Evolutionary conservation across 257 asterid genomes (phyloP).

Genomic region (Salvia splendens): DNA sequence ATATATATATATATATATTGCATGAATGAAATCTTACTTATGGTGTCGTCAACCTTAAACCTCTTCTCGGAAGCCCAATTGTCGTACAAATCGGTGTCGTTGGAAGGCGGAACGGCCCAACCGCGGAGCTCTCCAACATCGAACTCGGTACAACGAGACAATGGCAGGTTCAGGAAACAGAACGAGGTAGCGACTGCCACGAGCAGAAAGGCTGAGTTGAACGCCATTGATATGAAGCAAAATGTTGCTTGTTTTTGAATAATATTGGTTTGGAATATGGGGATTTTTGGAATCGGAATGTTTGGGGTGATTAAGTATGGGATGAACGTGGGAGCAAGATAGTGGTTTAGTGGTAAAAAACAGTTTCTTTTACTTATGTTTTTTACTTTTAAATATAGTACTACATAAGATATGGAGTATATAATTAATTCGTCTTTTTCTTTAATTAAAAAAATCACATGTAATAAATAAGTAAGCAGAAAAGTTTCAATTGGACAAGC

Average conservation of each 20-base stretch:
- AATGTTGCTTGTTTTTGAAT: not conserved
- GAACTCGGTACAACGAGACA: slow-evolving; percentile 46
- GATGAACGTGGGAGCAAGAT: slow-evolving; percentile 34
- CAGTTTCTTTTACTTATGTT: not conserved
- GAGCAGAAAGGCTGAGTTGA: slow-evolving; percentile 24
- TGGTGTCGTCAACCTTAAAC: slow-evolving; percentile 57
- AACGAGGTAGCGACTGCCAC: not conserved
- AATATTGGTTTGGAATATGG: not conserved
- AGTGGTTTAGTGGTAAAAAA: slow-evolving; percentile 41
- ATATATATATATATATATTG: too few relatives aligned
- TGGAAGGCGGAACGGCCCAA: slow-evolving; percentile 58
- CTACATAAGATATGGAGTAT: too few relatives aligned
- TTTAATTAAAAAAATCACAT: too few relatives aligned
- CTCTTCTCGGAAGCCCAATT: slow-evolving; percentile 69
- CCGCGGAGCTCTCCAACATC: slow-evolving; percentile 58
- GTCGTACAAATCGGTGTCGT: slow-evolving; percentile 45
- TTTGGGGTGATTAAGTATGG: not conserved
- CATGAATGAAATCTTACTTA: slow-evolving; percentile 47
- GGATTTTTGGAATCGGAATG: too few relatives aligned
- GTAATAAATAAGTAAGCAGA: too few relatives aligned
- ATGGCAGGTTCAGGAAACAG: slow-evolving; percentile 1
- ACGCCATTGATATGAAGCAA: slow-evolving; percentile 25
- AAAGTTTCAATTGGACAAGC: too few relatives aligned
- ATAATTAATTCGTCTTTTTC: too few relatives aligned
- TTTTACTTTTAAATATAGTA: too few relatives aligned